These are phyloP conservation scores for Wickerhamiella kurtzmanii DNA, from an alignment of 805 yeast genomes.

Conservation along the genomic window DNA sequence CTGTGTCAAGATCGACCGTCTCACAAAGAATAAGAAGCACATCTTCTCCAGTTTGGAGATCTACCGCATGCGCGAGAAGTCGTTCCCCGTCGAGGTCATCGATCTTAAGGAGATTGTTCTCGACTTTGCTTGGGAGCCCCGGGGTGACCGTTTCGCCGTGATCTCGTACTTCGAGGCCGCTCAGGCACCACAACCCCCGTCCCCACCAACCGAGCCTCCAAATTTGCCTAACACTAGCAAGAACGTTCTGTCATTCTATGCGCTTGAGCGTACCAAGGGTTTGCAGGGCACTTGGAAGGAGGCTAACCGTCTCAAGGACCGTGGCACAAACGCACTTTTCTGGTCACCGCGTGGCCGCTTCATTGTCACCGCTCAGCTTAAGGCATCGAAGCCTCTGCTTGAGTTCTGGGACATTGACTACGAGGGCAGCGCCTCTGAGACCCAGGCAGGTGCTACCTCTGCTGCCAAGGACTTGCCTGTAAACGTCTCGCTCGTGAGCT, in stretches of 20 bases:
- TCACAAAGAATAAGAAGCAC: slow-evolving; percentile 89
- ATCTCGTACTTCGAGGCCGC: slow-evolving; percentile 44
- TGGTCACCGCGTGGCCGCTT: slow-evolving; percentile 95
- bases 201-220: slow-evolving; percentile 3
- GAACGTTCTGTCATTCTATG: slow-evolving; percentile 65
- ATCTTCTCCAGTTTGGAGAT: slow-evolving; percentile 83
- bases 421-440: slow-evolving; percentile 28
- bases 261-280: slow-evolving; percentile 51
- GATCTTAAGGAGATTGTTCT: slow-evolving; percentile 83
- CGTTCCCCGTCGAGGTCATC: slow-evolving; percentile 85
- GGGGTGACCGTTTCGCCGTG: slow-evolving; percentile 70
- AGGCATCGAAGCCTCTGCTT: slow-evolving; percentile 41
- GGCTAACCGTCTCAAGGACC: slow-evolving; percentile 45
- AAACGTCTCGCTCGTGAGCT: slow-evolving; percentile 47
- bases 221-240: slow-evolving; percentile 14
- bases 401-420: slow-evolving; percentile 80
- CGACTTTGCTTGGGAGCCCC: slow-evolving; percentile 94
- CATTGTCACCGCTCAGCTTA: slow-evolving; percentile 39
- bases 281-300: slow-evolving; percentile 44
- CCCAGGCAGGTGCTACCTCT: slow-evolving; percentile 14
- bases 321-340: slow-evolving; percentile 54
- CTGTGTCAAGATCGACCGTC: slow-evolving; percentile 93
- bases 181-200: slow-evolving; percentile 21
- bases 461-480: slow-evolving; percentile 37
- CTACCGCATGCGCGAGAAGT: slow-evolving; percentile 75